Evolutionary conservation across 2,329 filamentous ascomycete species (phyloP), one percentile per base, ranked within the genome.

Genomic region (Fusarium keratoplasticum): DNA sequence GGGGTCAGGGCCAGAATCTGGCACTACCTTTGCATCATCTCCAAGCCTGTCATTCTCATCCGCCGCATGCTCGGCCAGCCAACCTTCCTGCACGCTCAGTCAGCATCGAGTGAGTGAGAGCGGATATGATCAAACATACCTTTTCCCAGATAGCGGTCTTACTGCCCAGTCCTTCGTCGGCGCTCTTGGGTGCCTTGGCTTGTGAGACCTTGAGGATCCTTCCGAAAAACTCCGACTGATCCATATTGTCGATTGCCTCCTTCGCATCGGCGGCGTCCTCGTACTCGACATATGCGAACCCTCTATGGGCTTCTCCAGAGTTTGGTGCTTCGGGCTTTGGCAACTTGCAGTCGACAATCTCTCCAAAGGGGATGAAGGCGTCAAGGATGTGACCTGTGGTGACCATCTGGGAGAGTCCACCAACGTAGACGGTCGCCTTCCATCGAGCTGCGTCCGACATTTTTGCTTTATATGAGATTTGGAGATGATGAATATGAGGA

Each of bases 201-300:
- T 93, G 90, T 52, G 95, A 95, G 61, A 98, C 96, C 82, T 95
- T 98, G 82, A 99, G 93, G 16, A 96, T 92, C 69, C 94, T 91
- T 13, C 96, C 97, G 81, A 96, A 98, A 54, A 99, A 89, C 84
- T 98, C 96, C 70, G 95, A 93, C 82, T 98, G 95, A 81, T 99
- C 95, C 96, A 99, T 98, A 81, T 99, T 99, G 87, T 98, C 95
- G 82, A 99, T 98, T 60, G 96, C 96, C 84, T 98, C 96, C 79
- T 92, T 92, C 31, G 95, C 96, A 83, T 99, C 96, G 66, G 92
- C 90, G 14, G 91, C 88, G 66, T 95, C 89, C 78, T 98, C 95
- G 80, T 94, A 99, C 81, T 99, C 96, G 60, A 99, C 94, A 81
- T 99, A 98, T 67, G 95, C 96, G 83, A 98, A 99, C 1, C 97